These are phyloP conservation scores for Aspergillus felis DNA, from an alignment of 2,329 filamentous ascomycete genomes.

Conservation along the genomic window DNA sequence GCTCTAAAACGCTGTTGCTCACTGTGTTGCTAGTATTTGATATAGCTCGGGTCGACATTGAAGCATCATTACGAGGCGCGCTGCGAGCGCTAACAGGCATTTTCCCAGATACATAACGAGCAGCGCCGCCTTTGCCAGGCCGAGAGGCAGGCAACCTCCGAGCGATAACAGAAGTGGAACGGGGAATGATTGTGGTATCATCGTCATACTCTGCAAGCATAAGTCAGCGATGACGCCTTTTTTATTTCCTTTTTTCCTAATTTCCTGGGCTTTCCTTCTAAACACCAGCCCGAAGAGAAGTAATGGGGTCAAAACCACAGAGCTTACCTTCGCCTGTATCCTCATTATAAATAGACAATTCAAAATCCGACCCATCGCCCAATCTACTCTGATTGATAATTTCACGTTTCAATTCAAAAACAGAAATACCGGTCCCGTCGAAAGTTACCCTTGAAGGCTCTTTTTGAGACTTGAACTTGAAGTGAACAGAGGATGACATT, in stretches of 20 bases:
- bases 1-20: slow-evolving; percentile 57
- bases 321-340: slow-evolving; percentile 81
- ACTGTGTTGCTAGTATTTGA: slow-evolving; percentile 39
- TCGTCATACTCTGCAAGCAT: slow-evolving; percentile 78
- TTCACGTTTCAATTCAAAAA: slow-evolving; percentile 97
- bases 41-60: slow-evolving; percentile 35
- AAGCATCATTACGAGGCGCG: slow-evolving; percentile 62
- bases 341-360: slow-evolving; percentile 89
- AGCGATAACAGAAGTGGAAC: slow-evolving; percentile 89
- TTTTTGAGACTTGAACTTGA: slow-evolving; percentile 99
- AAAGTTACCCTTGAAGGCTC: slow-evolving; percentile 93
- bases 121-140: slow-evolving; percentile 82
- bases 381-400: slow-evolving; percentile 93
- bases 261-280: neutral
- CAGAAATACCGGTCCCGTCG: slow-evolving; percentile 94
- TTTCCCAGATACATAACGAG: slow-evolving; percentile 93
- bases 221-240: slow-evolving; percentile 20
- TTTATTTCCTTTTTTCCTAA: too few species aligned
- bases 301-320: neutral
- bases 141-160: slow-evolving; percentile 79
- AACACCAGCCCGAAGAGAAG: neutral
- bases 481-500: slow-evolving; percentile 97
- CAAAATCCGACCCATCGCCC: slow-evolving; percentile 93
- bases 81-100: slow-evolving; percentile 88
- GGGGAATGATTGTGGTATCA: slow-evolving; percentile 94